Evolutionary conservation across 306 rosid species (phyloP).

Genomic region (Gastrolobium villosum): DNA sequence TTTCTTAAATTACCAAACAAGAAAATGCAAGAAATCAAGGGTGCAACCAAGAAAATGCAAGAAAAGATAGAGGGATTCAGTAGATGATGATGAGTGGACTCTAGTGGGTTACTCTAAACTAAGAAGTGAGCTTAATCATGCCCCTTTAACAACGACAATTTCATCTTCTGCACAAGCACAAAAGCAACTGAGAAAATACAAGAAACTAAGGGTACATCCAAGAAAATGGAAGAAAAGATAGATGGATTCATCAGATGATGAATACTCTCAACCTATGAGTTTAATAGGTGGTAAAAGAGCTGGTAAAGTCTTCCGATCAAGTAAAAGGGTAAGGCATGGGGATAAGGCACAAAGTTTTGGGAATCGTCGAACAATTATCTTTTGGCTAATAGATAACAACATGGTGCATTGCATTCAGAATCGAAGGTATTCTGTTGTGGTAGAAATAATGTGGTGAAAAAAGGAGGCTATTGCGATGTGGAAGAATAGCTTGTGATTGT

Average conservation of each 20-base stretch:
- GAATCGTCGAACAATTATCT: constrained; percentile 44
- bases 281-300: not conserved
- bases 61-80: not conserved
- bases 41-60: not conserved
- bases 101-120: too few relatives aligned
- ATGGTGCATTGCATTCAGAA: constrained; percentile 31
- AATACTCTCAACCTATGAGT: not conserved
- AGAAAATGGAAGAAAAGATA: too few relatives aligned
- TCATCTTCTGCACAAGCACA: too few relatives aligned
- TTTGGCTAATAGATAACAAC: constrained; percentile 50
- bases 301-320: not conserved
- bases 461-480: constrained; percentile 57
- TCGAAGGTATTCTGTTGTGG: constrained; percentile 50
- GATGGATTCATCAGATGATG: not conserved
- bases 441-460: constrained; percentile 14
- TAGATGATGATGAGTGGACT: not conserved
- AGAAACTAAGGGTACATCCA: too few relatives aligned
- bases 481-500: constrained; percentile 69
- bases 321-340: not conserved
- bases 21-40: not conserved
- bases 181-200: too few relatives aligned
- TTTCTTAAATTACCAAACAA: not conserved
- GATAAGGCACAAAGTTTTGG: not conserved
- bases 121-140: too few relatives aligned
- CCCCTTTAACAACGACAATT: too few relatives aligned